Evolutionary conservation across 805 yeast species (phyloP), one percentile per base, ranked within the genome.

Genomic region (Metschnikowia matae): DNA sequence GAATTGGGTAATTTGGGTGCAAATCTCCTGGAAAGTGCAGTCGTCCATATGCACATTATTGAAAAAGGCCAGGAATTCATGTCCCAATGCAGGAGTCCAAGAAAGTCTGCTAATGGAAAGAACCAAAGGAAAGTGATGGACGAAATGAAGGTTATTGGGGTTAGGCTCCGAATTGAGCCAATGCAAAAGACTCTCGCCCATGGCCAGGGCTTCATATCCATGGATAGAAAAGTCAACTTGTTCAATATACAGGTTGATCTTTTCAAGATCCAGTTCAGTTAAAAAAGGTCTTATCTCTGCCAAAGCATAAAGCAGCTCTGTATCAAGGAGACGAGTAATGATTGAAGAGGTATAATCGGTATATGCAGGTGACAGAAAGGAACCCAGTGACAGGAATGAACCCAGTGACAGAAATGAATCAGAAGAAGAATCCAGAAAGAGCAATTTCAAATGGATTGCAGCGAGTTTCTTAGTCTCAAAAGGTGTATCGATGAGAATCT

Each of bases 391-490:
- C 20, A 18, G 20, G 3, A 18, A 18, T 3, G 20, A 18, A 18
- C 20, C 2, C 20, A 18, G 3, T 2, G 20, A 18, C 2, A 18
- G 11, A 26, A 26, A 3, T 26, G 29, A 8, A 26, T 11, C 4
- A 26, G 29, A 11, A 26, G 29, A 26, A 11, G 11, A 26, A 26
- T 26, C 11, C 29, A 26, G 29, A 20, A 40, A 29, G n/a, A 40
- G 43, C 17, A 15, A 13, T 14, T 15, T 15, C 15, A 82, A 54
- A 4, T 78, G 67, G 15, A 54, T 48, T 0, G 80, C 70, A 11
- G 80, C 77, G 15, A 76, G 51, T 31, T 73, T 67, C 34, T 80
- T 67, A 0, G 74, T 53, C 0, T 71, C 76, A 41, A 73, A 69
- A 48, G 51, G 46, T 5, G 48, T 40, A 33, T 70, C 64, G 44